Conservation (phyloP, 768 basidiomycete genomes). For the Mycena venus region DNA sequence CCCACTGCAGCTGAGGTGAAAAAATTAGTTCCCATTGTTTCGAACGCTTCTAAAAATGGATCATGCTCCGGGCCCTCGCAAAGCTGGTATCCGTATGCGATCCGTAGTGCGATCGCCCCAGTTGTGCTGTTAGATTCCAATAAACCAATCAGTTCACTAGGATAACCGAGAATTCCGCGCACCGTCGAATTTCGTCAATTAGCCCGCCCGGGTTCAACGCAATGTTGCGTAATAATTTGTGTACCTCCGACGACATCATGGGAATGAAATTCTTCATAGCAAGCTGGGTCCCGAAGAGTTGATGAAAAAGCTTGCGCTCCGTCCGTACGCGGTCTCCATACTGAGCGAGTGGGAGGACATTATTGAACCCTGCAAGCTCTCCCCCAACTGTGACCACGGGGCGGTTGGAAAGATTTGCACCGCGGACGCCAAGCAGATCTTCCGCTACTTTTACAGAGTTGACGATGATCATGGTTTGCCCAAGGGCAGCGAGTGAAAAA, state of each 20-base stretch:
- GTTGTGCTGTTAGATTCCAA: conserved; percentile 1
- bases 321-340: conserved; percentile 16
- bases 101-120: conserved; percentile 18
- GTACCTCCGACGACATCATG: conserved; percentile 19
- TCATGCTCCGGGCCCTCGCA: neutral
- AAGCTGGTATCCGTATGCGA: conserved; percentile 28
- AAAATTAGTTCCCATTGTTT: neutral
- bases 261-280: conserved; percentile 1
- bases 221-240: conserved; percentile 17
- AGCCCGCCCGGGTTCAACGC: neutral
- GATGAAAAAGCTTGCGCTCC: conserved; percentile 21
- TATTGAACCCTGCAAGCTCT: conserved; percentile 24
- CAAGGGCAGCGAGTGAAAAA: conserved; percentile 7
- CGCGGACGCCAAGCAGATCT: conserved; percentile 17
- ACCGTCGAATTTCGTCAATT: conserved; percentile 3
- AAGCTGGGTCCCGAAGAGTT: conserved; percentile 23
- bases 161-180: neutral
- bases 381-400: conserved; percentile 27
- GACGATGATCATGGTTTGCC: conserved; percentile 22
- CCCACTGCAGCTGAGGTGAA: neutral
- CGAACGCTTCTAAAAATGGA: neutral
- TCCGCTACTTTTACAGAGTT: conserved; percentile 20
- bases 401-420: conserved; percentile 23
- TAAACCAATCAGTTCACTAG: neutral
- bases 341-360: neutral